Evolutionary conservation across 2,329 filamentous ascomycete species (phyloP).

Genomic region (Arthrobotrys iridis): DNA sequence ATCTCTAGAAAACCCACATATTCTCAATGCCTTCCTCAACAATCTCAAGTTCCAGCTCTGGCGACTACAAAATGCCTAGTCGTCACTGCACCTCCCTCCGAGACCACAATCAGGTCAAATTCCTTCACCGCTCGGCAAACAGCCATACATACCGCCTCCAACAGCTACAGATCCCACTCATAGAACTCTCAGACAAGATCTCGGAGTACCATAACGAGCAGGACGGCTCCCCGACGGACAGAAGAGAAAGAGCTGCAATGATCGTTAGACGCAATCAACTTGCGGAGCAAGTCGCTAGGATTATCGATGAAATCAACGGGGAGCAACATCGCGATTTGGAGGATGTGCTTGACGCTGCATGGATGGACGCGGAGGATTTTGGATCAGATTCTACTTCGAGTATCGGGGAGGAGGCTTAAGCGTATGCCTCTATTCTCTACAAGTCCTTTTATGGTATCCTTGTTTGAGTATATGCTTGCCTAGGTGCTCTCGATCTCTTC

Average conservation of each 20-base stretch:
- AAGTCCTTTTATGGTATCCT: not conserved
- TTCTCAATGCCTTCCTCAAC: constrained; percentile 11
- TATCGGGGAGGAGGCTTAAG: constrained; percentile 3
- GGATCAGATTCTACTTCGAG: not conserved
- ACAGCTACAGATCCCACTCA: not conserved
- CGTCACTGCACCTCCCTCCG: constrained; percentile 17
- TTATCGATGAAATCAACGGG: constrained; percentile 4
- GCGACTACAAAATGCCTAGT: constrained; percentile 18
- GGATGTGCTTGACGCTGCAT: not conserved
- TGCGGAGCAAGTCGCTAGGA: constrained; percentile 5
- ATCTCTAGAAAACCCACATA: not conserved
- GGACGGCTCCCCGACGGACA: constrained; percentile 1
- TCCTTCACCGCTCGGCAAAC: constrained; percentile 15
- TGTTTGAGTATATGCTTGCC: not conserved
- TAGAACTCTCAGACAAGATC: constrained; percentile 9
- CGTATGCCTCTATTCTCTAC: too few relatives aligned
- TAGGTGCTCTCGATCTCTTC: not conserved
- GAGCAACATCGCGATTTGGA: constrained; percentile 15
- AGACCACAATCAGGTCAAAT: constrained; percentile 16
- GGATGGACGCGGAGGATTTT: constrained; percentile 3
- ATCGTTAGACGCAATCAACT: not conserved
- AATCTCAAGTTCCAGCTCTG: constrained; percentile 6
- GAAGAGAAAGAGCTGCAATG: not conserved
- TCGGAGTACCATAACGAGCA: constrained; percentile 2
- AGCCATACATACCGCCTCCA: constrained; percentile 10